phyloP scores from a whole-genome alignment of 2,329 filamentous ascomycete species.

The Hypoxylon sp. region DNA sequence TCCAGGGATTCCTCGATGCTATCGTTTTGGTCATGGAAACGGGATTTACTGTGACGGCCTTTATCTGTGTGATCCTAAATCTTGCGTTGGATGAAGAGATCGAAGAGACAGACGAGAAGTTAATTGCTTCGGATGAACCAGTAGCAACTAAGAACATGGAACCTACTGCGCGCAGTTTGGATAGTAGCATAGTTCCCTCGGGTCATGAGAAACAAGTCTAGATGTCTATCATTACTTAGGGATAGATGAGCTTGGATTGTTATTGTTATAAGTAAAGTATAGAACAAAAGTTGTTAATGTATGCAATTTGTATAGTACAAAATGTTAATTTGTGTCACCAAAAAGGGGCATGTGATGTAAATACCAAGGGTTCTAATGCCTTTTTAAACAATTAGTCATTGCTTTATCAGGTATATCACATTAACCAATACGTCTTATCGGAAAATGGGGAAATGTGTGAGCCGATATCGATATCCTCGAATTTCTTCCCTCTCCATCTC shows the following conservation, averaged over 20 bases:
- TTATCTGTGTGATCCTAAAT: slow-evolving; percentile 78
- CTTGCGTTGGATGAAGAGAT: slow-evolving; percentile 76
- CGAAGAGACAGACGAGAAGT: slow-evolving; percentile 62
- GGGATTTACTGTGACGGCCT: slow-evolving; percentile 77
- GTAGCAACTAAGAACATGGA: slow-evolving; percentile 20
- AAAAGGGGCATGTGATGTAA: no score
- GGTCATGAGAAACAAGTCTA: slow-evolving; percentile 28
- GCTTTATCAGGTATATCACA: background rate
- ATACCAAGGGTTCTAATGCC: no score
- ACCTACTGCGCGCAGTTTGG: slow-evolving; percentile 10
- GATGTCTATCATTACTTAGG: no score
- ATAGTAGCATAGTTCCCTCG: slow-evolving; percentile 9
- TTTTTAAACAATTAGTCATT: no score
- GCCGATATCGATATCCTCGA: no score
- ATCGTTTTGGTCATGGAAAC: slow-evolving; percentile 78
- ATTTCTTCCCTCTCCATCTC: no score
- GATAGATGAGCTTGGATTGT: no score
- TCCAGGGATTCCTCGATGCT: slow-evolving; percentile 79
- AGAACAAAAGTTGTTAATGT: no score
- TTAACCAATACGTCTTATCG: background rate
- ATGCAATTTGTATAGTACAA: no score
- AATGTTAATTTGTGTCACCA: no score
- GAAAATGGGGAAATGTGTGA: slow-evolving; percentile 3
- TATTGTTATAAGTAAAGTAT: no score
- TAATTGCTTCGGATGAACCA: slow-evolving; percentile 22